Percentiles rank a stretch among this genome's conserved stretches.
Conservation (phyloP, 139 green algal species). For the Chlamydomonas incerta region DNA sequence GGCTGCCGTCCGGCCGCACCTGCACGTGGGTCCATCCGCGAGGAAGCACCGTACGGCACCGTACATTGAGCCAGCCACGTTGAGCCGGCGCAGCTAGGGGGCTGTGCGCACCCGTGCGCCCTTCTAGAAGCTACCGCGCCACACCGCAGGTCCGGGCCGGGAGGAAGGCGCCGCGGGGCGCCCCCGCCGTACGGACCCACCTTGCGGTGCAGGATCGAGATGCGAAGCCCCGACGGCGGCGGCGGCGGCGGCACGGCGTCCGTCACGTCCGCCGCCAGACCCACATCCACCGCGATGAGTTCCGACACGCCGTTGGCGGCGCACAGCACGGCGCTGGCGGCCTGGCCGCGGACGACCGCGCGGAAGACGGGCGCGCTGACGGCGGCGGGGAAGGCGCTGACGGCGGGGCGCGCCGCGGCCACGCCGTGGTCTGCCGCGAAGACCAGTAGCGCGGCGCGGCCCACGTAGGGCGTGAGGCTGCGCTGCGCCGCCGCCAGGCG, state of each 20-base stretch:
- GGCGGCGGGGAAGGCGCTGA: constrained; percentile 53
- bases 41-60: background rate
- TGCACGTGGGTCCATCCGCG: background rate
- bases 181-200: background rate
- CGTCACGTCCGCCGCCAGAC: constrained; percentile 41
- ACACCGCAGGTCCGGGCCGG: too few relatives aligned
- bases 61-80: too few relatives aligned
- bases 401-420: constrained; percentile 18
- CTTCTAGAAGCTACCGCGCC: too few relatives aligned
- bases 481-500: constrained; percentile 51
- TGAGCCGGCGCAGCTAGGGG: too few relatives aligned
- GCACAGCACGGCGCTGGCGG: constrained; percentile 53
- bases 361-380: constrained; percentile 55
- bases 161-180: too few relatives aligned
- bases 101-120: too few relatives aligned
- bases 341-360: constrained; percentile 44
- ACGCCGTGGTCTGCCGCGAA: constrained; percentile 69
- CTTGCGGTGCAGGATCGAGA: background rate
- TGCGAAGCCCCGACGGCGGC: background rate
- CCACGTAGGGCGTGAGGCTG: constrained; percentile 38
- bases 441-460: constrained; percentile 45
- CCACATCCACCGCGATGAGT: constrained; percentile 57
- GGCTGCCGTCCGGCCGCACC: constrained; percentile 24
- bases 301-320: background rate
- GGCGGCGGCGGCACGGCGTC: background rate